Evolutionary conservation across 2,329 filamentous ascomycete species (phyloP).

Genomic region (Ceratocystis colombiana): DNA sequence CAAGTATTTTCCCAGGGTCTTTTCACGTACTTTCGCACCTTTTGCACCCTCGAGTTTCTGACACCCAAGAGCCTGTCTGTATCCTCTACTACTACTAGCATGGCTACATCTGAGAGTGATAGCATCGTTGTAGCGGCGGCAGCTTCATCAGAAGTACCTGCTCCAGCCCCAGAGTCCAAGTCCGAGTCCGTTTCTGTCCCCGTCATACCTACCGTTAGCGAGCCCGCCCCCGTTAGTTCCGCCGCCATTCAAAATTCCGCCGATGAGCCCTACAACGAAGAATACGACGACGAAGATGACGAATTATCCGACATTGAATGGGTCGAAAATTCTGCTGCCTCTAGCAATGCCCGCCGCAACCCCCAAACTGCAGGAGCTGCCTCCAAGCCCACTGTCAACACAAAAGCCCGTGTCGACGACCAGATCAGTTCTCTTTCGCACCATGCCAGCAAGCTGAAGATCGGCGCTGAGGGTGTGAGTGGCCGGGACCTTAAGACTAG

Average conservation of each 20-base stretch:
- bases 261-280: slow-evolving; percentile 42
- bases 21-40: slow-evolving; percentile 15
- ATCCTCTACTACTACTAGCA: slow-evolving; percentile 25
- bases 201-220: not conserved
- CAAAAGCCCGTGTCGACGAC: slow-evolving; percentile 69
- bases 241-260: slow-evolving; percentile 24
- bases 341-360: slow-evolving; percentile 21
- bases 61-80: slow-evolving; percentile 30
- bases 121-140: not conserved
- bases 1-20: slow-evolving; percentile 15
- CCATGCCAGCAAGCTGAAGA: slow-evolving; percentile 72
- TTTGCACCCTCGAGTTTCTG: slow-evolving; percentile 24
- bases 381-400: slow-evolving; percentile 64
- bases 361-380: slow-evolving; percentile 22
- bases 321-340: slow-evolving; percentile 24
- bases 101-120: slow-evolving; percentile 24
- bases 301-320: slow-evolving; percentile 31
- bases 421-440: slow-evolving; percentile 75
- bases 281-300: slow-evolving; percentile 55
- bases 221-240: slow-evolving; percentile 16
- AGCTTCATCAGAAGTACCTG: slow-evolving; percentile 26
- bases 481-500: slow-evolving; percentile 47
- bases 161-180: slow-evolving; percentile 20
- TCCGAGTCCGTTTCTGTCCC: not conserved
- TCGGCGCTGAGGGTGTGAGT: slow-evolving; percentile 29